Conservation (phyloP, 1,284 basidiomycete species). For the Tilletia horrida region DNA sequence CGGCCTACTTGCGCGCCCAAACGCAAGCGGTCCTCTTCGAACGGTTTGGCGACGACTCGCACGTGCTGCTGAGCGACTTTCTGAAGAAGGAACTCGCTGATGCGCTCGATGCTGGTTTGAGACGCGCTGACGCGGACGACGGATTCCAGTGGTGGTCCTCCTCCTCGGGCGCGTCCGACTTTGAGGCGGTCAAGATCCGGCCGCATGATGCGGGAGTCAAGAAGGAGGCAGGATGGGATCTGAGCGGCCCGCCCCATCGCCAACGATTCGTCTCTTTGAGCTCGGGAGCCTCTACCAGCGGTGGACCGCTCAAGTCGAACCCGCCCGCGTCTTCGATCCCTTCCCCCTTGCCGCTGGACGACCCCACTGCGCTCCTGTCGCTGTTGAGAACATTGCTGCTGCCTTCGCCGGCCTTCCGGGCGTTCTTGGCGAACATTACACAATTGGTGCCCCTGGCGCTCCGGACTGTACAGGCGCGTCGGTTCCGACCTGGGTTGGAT, state of each 20-base stretch:
- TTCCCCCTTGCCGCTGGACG: constrained; percentile 61
- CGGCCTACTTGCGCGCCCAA: constrained; percentile 78
- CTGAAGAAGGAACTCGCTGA: constrained; percentile 44
- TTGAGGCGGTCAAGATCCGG: constrained; percentile 35
- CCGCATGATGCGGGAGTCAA: constrained; percentile 35
- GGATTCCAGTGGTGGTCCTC: constrained; percentile 48
- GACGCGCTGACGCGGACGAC: constrained; percentile 65
- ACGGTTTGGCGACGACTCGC: constrained; percentile 83
- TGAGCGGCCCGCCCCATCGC: constrained; percentile 87
- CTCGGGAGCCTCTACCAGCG: constrained; percentile 23
- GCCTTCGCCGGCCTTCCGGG: constrained; percentile 77
- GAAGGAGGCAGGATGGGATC: constrained; percentile 60
- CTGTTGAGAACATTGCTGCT: constrained; percentile 58
- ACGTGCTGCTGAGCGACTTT: constrained; percentile 64
- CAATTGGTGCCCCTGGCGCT: constrained; percentile 72
- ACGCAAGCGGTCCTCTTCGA: constrained; percentile 76
- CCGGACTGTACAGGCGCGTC: constrained; percentile 68
- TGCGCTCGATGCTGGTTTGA: constrained; percentile 40
- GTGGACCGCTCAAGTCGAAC: constrained; percentile 10
- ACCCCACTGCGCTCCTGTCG: constrained; percentile 34
- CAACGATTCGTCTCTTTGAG: constrained; percentile 73
- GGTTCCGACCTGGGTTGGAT: constrained; percentile 88
- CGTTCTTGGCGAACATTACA: constrained; percentile 80
- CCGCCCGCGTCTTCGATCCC: constrained; percentile 26
- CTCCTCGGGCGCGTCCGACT: constrained; percentile 23